Base-by-base conservation (phyloP, 139 green algal species). In the Chlorella sp. region DNA sequence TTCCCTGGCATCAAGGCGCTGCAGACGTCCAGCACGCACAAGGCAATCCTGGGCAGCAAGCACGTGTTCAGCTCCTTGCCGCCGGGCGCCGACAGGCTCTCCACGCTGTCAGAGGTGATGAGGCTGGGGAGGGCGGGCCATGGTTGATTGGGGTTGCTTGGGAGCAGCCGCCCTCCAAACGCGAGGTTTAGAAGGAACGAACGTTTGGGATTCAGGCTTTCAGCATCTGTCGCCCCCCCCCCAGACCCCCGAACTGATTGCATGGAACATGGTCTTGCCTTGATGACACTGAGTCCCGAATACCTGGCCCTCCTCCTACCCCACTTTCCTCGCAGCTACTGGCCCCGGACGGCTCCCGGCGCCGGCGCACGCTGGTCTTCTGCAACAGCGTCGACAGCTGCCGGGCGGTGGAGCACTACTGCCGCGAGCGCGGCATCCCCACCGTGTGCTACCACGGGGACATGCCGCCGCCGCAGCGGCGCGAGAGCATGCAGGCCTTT, bases 401-500 rank as follows among this genome's bases (percentile, higher is more conserved):
- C 78, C 74, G 91, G 20, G 94, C 93, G 1, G 90, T 93, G 34
- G 94, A 98, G 81, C 89, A 98, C 82, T 75, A 75, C 67, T 83
- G 93, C 34, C 23, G 33, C 0, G 95, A 99, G 76, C 49, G 67
- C 1, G 88, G 77, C 33, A 32, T 97, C 33, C 61, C 62, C 3
- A 92, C 88, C 0, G 80, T 93, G 60, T 96, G 89, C 80, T 98
- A 97, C 72, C 94, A 99, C 75, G 95, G 95, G 1, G 85, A 92
- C 24, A 90, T 96, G 84, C 85, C 89, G 1, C 69, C 78, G 2
- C 27, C 72, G 3, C 67, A 69, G 51, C 72, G 87, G 20, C 82
- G 89, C 79, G 77, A 77, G 62, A 70, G 80, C 24, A 88, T 92
- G 70, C 49, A 75, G 24, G 49, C 60, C 26, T 92, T 90, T 71